These are phyloP conservation scores for Giardia duodenalis DNA, from an alignment of 208 protist species.

Conservation along the genomic window DNA sequence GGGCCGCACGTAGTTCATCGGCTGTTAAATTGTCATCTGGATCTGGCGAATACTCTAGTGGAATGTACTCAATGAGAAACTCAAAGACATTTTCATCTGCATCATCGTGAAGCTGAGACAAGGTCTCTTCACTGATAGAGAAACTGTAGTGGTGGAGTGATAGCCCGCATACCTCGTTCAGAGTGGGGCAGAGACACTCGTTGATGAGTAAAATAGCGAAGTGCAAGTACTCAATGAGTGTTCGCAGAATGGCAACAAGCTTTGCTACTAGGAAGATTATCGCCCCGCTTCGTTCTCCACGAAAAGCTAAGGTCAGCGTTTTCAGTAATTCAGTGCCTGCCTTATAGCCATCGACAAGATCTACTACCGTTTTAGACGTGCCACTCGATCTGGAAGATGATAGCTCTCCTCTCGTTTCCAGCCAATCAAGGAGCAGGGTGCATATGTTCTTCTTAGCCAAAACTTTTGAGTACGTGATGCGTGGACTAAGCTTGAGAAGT, in stretches of 20 bases:
- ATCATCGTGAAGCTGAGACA: not conserved
- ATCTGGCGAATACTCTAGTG: not conserved
- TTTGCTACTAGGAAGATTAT: not conserved
- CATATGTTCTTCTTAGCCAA: not conserved
- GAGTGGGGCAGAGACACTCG: too few species aligned
- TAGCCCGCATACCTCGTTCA: too few species aligned
- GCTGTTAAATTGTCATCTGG: not conserved
- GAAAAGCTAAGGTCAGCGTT: not conserved
- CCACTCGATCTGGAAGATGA: too few species aligned
- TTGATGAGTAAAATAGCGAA: not conserved
- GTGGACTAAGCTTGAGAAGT: not conserved
- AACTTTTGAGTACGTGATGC: not conserved
- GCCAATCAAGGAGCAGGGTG: not conserved
- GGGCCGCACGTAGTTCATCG: not conserved
- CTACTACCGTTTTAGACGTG: too few species aligned
- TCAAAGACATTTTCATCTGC: not conserved
- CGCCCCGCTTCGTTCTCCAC: not conserved
- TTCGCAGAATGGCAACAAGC: not conserved
- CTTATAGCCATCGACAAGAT: not conserved
- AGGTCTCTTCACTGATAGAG: not conserved
- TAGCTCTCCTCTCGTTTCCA: not conserved
- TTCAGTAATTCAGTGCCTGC: not conserved
- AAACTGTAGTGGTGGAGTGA: too few species aligned
- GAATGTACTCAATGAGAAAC: not conserved
- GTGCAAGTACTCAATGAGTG: not conserved